phyloP scores from a whole-genome alignment of 2,329 filamentous ascomycete species.

The Penicillium sp. region DNA sequence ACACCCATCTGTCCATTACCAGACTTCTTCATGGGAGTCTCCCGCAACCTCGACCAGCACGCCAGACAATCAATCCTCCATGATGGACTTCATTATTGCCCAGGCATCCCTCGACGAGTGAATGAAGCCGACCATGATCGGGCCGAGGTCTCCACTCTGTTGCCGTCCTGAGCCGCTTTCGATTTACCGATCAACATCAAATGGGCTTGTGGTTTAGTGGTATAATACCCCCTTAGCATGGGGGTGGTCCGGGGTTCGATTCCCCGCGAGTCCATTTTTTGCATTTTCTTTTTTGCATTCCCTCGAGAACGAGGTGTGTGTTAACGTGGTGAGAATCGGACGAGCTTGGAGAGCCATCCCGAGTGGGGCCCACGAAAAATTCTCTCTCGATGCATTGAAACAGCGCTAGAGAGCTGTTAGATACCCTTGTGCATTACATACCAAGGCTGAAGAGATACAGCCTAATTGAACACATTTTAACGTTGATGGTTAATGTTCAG shows the following conservation, averaged over 20 bases:
- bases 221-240: constrained; percentile 48
- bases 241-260: constrained; percentile 48
- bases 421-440: constrained; percentile 4
- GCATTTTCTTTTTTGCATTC: not conserved
- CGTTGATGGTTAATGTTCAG: not conserved
- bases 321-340: not conserved
- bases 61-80: constrained; percentile 6
- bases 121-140: not conserved
- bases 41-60: not conserved
- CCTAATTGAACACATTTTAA: not conserved
- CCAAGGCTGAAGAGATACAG: not conserved
- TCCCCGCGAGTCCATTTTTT: constrained; percentile 45
- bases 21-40: constrained; percentile 24
- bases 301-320: not conserved
- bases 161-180: not conserved
- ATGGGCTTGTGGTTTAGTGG: constrained; percentile 37
- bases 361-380: not conserved
- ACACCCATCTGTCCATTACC: constrained; percentile 6
- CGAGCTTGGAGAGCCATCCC: not conserved
- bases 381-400: not conserved
- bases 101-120: constrained; percentile 1
- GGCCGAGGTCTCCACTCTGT: not conserved
- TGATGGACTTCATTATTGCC: constrained; percentile 29
- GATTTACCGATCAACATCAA: not conserved
- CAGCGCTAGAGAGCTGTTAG: constrained; percentile 1